A percentile compares a stretch with the other conserved stretches of the same genome.
These are phyloP conservation scores for Chaetomidium leptoderma DNA, from an alignment of 495 filamentous ascomycete species.

Conservation along the genomic window DNA sequence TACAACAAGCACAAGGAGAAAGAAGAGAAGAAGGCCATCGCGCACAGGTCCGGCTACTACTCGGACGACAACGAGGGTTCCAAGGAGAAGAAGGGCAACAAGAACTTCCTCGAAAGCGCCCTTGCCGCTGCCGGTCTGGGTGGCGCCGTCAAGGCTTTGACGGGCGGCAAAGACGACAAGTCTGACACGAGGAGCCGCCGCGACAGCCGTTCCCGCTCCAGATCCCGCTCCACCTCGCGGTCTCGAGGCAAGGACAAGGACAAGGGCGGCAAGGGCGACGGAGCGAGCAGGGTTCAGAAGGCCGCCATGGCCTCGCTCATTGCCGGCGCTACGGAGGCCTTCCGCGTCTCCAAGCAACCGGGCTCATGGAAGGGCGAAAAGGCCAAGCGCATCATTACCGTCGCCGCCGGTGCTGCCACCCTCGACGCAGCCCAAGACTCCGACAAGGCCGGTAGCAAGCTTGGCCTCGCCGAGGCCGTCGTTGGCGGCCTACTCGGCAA, in stretches of 20 bases:
- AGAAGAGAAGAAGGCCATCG: slow-evolving; percentile 45
- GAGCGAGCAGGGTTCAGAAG: slow-evolving; percentile 67
- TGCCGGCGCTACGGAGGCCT: slow-evolving; percentile 83
- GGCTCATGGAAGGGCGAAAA: slow-evolving; percentile 82
- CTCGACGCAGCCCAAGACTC: slow-evolving; percentile 73
- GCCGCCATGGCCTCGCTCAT: slow-evolving; percentile 81
- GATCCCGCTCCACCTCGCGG: slow-evolving; percentile 43
- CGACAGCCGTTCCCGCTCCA: slow-evolving; percentile 47
- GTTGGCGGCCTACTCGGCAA: slow-evolving; percentile 82
- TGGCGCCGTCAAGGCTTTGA: slow-evolving; percentile 53
- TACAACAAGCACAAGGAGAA: slow-evolving; percentile 50
- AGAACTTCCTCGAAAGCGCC: slow-evolving; percentile 69
- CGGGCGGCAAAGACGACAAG: slow-evolving; percentile 47
- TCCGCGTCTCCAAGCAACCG: slow-evolving; percentile 77
- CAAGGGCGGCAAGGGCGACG: slow-evolving; percentile 41
- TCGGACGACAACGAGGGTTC: slow-evolving; percentile 50
- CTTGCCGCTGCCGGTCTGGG: slow-evolving; percentile 64
- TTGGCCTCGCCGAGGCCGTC: slow-evolving; percentile 65
- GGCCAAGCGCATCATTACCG: slow-evolving; percentile 80
- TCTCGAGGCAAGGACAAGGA: slow-evolving; percentile 47
- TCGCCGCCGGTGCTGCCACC: slow-evolving; percentile 77
- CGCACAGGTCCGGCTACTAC: slow-evolving; percentile 48
- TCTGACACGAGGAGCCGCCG: slow-evolving; percentile 49
- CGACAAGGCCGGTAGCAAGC: slow-evolving; percentile 64
- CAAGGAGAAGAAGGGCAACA: slow-evolving; percentile 52